Conservation (phyloP, 192 early-diverging fungal genomes). For the Cetraspora pellucida region DNA sequence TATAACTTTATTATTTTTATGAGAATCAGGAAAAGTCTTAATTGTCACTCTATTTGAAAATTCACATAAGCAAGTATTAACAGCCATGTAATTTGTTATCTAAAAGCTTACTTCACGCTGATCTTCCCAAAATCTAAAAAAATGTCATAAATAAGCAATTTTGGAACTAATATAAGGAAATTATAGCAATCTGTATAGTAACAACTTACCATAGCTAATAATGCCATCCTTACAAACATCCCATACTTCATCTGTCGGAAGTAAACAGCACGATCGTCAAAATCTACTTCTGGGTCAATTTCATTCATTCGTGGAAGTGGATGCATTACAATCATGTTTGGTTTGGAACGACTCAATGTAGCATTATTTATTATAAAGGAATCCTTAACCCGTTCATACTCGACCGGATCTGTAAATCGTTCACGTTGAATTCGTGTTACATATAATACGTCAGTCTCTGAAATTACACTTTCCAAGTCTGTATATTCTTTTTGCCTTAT, state of each 20-base stretch:
- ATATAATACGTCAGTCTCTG: conserved; percentile 91
- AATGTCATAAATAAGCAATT: neutral
- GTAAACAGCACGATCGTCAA: conserved; percentile 96
- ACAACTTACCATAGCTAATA: conserved; percentile 78
- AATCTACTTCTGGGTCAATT: conserved; percentile 97
- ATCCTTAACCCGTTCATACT: conserved; percentile 81
- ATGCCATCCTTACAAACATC: conserved; percentile 96
- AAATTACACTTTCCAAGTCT: conserved; percentile 79
- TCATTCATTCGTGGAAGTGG: conserved; percentile 93
- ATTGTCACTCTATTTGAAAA: too few relatives aligned
- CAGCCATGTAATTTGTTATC: too few relatives aligned
- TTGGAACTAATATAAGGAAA: neutral
- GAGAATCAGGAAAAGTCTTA: too few relatives aligned
- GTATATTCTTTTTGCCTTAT: conserved; percentile 70
- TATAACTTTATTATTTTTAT: too few relatives aligned
- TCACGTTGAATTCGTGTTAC: conserved; percentile 97
- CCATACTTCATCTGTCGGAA: conserved; percentile 99
- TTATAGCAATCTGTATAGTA: neutral
- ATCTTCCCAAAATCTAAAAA: conserved; percentile 15
- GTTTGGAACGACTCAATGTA: conserved; percentile 83
- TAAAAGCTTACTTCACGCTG: too few relatives aligned
- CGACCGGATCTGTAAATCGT: conserved; percentile 73
- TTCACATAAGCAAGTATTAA: too few relatives aligned
- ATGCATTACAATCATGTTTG: conserved; percentile 99
- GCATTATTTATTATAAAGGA: conserved; percentile 87